Conservation (phyloP, 2,329 filamentous ascomycete genomes). For the Alternaria sp. region DNA sequence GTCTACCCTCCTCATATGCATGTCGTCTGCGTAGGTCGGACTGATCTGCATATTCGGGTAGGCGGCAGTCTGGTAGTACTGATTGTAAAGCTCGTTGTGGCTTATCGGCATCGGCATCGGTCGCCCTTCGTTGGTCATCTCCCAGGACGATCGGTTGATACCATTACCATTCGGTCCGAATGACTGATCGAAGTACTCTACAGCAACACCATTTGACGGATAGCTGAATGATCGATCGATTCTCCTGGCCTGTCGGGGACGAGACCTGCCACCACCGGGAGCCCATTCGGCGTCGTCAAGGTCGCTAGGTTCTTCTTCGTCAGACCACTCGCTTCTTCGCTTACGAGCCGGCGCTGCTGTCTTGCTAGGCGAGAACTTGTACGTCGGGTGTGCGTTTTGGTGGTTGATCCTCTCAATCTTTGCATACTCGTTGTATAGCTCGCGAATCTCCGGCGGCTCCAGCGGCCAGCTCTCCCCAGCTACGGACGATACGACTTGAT, state of each 20-base stretch:
- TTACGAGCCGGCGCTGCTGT: conserved; percentile 53
- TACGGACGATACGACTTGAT: conserved; percentile 89
- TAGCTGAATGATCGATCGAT: conserved; percentile 36
- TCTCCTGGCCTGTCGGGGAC: conserved; percentile 29
- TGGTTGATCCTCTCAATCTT: conserved; percentile 84
- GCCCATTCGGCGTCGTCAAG: conserved; percentile 51
- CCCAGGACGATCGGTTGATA: conserved; percentile 59
- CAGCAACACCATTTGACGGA: conserved; percentile 26
- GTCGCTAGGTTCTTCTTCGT: conserved; percentile 51
- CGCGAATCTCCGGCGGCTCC: conserved; percentile 74
- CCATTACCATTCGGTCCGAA: conserved; percentile 37
- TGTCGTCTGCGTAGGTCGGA: conserved; percentile 37
- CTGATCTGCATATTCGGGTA: conserved; percentile 48
- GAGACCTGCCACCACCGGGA: conserved; percentile 32
- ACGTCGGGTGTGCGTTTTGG: conserved; percentile 81
- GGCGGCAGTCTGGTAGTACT: conserved; percentile 60
- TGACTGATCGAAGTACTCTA: conserved; percentile 35
- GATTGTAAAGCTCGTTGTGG: conserved; percentile 52
- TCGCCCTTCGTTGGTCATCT: conserved; percentile 59
- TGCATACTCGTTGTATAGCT: conserved; percentile 79
- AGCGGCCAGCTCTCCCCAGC: conserved; percentile 85
- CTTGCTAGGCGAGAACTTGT: conserved; percentile 93
- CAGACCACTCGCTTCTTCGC: conserved; percentile 54
- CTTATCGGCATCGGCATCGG: conserved; percentile 55
- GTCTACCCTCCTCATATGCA: conserved; percentile 53